Base-by-base conservation (phyloP, 345 rosid genomes). In the Heritiera littoralis region DNA sequence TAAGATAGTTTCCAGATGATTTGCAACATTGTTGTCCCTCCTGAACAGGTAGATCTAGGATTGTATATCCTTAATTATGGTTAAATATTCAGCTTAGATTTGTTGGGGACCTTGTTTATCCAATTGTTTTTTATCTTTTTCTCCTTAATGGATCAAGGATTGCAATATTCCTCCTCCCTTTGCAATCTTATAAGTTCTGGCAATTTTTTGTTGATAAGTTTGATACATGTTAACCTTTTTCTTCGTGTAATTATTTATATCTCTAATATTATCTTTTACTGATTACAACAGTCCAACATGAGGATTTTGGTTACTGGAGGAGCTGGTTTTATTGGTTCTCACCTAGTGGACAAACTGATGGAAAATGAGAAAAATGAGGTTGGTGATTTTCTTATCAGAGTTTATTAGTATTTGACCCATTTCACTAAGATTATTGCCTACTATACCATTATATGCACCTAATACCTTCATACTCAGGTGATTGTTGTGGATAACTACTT, bases 301-400 rank as follows among this genome's bases (percentile, higher is more conserved):
- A 92, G 99, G 84, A 95, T 95, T 79, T 89, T 95, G 87, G 89
- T 93, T 65, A 92, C 98, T 45, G 99, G 99, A 80, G 98, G 99
- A 77, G 97, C 99, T 85, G 98, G 98, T 74, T 95, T 92, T 86
- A 95, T 95, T 43, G 99, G 99, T 30, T 95, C 99, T 79, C 98
- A 95, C 80, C 85, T 95, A 52, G 99, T 93, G 45, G 98, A 95
- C 89, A 89, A 78, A 84, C 84, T 93, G 41, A 93, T 93, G 99
- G 94, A 92, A 83, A 93, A 93, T 83, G 97, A 92, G 80, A 93
- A 95, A 85, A 93, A 95, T 59, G 99, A 95, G 93, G 98, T 94
- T 55, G 40, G 83, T 17, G 28, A n/a, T 76, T 35, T 67, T 28
- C 68, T 45, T 20, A 1, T 63, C 56, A 38, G 15, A 48, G 7